phyloP scores from a whole-genome alignment of 2,329 filamentous ascomycete genomes.

The Rasamsonia emersonii region DNA sequence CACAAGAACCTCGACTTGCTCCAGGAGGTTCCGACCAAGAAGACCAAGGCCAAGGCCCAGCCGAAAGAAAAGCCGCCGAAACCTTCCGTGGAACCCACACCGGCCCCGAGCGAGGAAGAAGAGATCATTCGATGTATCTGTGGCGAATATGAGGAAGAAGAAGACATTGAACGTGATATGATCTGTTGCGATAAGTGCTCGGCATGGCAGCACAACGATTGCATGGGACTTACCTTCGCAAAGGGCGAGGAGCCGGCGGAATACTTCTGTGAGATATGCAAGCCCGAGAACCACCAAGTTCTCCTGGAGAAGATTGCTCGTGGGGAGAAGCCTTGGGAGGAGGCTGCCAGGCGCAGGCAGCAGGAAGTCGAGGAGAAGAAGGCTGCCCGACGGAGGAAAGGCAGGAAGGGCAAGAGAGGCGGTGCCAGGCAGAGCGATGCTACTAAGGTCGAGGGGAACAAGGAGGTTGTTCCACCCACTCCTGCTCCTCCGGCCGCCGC shows the following conservation, averaged over 20 bases:
- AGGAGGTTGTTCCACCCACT: conserved; percentile 21
- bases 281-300: conserved; percentile 71
- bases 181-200: conserved; percentile 89
- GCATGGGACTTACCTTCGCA: conserved; percentile 75
- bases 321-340: conserved; percentile 83
- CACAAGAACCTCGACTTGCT: conserved; percentile 76
- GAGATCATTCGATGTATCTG: conserved; percentile 91
- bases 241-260: conserved; percentile 66
- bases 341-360: conserved; percentile 54
- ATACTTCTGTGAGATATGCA: conserved; percentile 90
- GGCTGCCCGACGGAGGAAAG: conserved; percentile 51
- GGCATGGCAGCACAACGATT: conserved; percentile 96
- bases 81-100: conserved; percentile 38
- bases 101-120: conserved; percentile 41
- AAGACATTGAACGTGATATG: conserved; percentile 83
- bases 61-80: conserved; percentile 39
- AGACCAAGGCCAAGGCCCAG: conserved; percentile 39
- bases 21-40: conserved; percentile 49
- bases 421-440: conserved; percentile 59
- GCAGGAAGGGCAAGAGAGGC: conserved; percentile 49
- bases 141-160: conserved; percentile 75
- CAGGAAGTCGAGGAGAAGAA: conserved; percentile 51
- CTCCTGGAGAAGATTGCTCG: conserved; percentile 68
- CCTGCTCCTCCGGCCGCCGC: conserved; percentile 15
- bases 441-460: conserved; percentile 36